Evolutionary conservation across 73 alveolate genomes (phyloP), one percentile per base, ranked within the genome.

Genomic region (Paramecium biaurelia): DNA sequence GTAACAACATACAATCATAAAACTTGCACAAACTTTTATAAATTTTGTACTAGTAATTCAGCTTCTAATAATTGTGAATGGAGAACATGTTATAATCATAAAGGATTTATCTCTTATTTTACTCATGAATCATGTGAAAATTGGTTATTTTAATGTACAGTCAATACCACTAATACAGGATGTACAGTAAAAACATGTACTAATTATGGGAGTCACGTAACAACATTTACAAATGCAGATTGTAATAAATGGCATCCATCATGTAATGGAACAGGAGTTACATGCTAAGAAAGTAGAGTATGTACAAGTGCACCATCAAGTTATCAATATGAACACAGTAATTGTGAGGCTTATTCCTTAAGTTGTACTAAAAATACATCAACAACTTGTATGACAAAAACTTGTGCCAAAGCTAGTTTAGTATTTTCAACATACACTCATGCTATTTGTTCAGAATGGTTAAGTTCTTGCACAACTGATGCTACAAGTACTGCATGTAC

Each of bases 171-270:
- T 4, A 38, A 32, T 72, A 72, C 35, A 28, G 86, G 86, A 12
- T 72, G 86, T 32, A 38, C 56, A 38, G 56, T 35, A 35, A 72
- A 72, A 10, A 35, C 86, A 12, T 72, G 86, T 10, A 72, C 86
- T 24, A 72, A 72, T 72, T 18, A 72, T 38, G 86, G 86, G 4
- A 37, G 57, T 21, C 38, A 21, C 12, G 86, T 72, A 23, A 47
- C 47, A 11, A 15, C 70, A 20, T 79, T 47, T 79, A 21, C 35
- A 24, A 35, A 34, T 79, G 72, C 76, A 8, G 43, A 47, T 2
- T 79, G 90, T n/a, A 42, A 47, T 42, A 45, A 21, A 30, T 79
- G 90, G 90, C 74, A 63, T 24, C 53, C 84, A 4, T 63, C 84
- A 9, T 63, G 84, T 63, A 63, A 63, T 63, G 84, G 84, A 11